A percentile compares a stretch with the other conserved stretches of the same genome.
Evolutionary conservation across 768 basidiomycete genomes (phyloP).

Genomic region (Mycena metata): DNA sequence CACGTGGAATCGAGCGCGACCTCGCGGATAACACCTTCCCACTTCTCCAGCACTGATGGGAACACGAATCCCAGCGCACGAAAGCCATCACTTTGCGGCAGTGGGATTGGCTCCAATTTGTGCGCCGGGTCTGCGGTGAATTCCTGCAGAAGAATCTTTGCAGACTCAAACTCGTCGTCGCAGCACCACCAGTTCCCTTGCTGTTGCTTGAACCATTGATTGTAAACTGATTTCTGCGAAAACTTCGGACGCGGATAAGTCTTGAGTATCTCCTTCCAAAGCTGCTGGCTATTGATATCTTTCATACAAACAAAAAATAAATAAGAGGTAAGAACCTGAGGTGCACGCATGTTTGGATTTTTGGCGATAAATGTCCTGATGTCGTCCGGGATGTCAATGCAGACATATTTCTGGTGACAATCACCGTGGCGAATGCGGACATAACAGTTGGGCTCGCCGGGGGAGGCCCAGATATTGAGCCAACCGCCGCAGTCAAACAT

Average conservation of each 20-base stretch:
- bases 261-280: slow-evolving; percentile 24
- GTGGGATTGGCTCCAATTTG: slow-evolving; percentile 2
- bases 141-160: slow-evolving; percentile 32
- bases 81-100: slow-evolving; percentile 17
- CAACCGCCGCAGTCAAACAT: slow-evolving; percentile 20
- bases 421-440: slow-evolving; percentile 11
- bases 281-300: no score
- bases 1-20: slow-evolving; percentile 42
- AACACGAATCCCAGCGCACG: slow-evolving; percentile 15
- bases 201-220: slow-evolving; percentile 25
- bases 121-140: slow-evolving; percentile 1
- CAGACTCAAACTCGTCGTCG: slow-evolving; percentile 39
- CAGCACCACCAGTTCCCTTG: slow-evolving; percentile 28
- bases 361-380: slow-evolving; percentile 10
- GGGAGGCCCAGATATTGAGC: slow-evolving; percentile 12
- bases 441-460: slow-evolving; percentile 6
- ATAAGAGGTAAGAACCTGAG: neutral
- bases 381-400: slow-evolving; percentile 14
- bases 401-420: slow-evolving; percentile 19
- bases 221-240: slow-evolving; percentile 30
- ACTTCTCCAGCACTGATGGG: slow-evolving; percentile 36
- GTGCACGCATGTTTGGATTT: slow-evolving; percentile 9
- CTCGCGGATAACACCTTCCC: slow-evolving; percentile 37
- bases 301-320: no score
- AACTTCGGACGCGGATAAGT: slow-evolving; percentile 26